Percentiles rank a stretch among this genome's conserved stretches.
These are phyloP conservation scores for Eucalyptus pumila DNA, from an alignment of 345 rosid species.

Conservation along the genomic window DNA sequence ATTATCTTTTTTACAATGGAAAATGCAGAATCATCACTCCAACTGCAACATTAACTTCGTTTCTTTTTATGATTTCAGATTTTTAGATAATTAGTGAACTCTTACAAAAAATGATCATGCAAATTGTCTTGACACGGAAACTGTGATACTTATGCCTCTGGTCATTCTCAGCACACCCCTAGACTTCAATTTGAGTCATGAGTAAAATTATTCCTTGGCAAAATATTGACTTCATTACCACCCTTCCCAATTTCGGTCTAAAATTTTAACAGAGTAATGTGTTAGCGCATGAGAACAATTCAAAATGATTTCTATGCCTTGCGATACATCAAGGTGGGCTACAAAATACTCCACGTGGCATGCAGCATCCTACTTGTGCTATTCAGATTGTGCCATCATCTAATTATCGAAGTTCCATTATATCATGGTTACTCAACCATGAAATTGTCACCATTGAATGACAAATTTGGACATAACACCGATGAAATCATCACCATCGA, in stretches of 20 bases:
- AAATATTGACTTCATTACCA: neutral
- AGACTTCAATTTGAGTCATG: neutral
- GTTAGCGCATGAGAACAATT: neutral
- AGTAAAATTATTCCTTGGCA: neutral
- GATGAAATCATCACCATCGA: neutral
- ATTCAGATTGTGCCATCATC: neutral
- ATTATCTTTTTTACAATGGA: neutral
- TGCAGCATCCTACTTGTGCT: neutral
- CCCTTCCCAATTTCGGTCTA: neutral
- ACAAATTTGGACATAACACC: neutral
- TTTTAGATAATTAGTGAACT: neutral
- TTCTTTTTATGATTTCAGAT: neutral
- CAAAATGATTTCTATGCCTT: neutral
- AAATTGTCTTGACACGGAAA: neutral
- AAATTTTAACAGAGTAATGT: neutral
- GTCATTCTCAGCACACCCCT: neutral
- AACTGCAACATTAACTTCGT: neutral
- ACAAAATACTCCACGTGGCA: neutral
- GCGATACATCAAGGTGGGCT: neutral
- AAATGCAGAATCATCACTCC: neutral
- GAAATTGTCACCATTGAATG: neutral
- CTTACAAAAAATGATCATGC: neutral
- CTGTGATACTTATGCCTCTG: neutral
- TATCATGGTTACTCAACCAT: neutral
- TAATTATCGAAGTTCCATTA: neutral